Evolutionary conservation across 1,139 yeast species (phyloP), one percentile per base, ranked within the genome.

Genomic region (Sugiyamaella castrensis): DNA sequence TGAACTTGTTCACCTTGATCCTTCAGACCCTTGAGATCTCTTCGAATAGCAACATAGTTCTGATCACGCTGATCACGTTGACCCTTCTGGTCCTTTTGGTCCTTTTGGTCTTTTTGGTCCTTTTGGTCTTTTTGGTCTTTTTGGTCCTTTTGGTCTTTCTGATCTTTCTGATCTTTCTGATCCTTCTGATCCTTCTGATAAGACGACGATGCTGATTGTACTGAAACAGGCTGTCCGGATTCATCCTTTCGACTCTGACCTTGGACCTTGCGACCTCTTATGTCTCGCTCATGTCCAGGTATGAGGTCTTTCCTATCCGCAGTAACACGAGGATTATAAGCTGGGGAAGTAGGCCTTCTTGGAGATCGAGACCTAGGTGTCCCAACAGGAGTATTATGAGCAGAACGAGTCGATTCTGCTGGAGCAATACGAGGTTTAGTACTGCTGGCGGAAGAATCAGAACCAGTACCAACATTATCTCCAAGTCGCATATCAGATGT

Each of bases 301-400:
- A 8, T 32, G 36, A 11, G 45, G 16, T 46, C 51, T 41, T 33
- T 39, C 32, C 36, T 30, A n/a, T 42, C 46, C 35, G 19, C 39
- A 31, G 48, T 35, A 15, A 36, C 50, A 13, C 34, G 34, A 6
- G 34, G 48, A 28, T 47, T 40, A 30, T 44, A 49, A 19, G 42
- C 24, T 15, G 43, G 44, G 12, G 47, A 41, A 2, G 24, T 26
- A 11, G 32, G 13, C n/a, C 40, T 19, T 33, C 50, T 24, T 8
- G 46, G 35, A n/a, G 42, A 34, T 13, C 39, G 31, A 24, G 34
- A 33, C 32, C 36, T 29, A 27, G 42, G 37, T 16, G 39, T 37
- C 36, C 29, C 47, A 33, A 10, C 12, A 10, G 42, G 49, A 15
- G 37, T 39, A 28, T 9, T 33, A 16, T 26, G 32, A 27, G 8